phyloP scores from a whole-genome alignment of 768 basidiomycete species.

The Lyophyllum semitale region DNA sequence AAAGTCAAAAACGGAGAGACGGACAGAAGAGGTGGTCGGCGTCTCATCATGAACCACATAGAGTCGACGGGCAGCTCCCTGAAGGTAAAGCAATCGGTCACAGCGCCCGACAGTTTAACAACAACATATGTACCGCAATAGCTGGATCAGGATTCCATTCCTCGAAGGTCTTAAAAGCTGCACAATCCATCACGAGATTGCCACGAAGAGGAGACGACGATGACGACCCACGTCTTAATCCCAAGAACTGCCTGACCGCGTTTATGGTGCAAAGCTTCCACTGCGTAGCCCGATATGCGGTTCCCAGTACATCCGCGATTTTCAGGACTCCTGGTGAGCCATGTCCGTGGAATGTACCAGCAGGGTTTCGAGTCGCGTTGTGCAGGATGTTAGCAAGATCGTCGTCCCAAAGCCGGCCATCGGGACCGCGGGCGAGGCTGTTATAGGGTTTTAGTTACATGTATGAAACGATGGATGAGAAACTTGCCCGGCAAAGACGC shows the following conservation, averaged over 20 bases:
- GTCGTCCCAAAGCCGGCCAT: conserved; percentile 53
- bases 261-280: conserved; percentile 64
- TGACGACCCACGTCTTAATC: conserved; percentile 39
- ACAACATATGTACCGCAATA: conserved; percentile 36
- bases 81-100: background rate
- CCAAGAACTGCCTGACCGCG: conserved; percentile 53
- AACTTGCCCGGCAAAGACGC: conserved; percentile 49
- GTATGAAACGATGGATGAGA: background rate
- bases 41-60: no score
- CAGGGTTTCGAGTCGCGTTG: conserved; percentile 45
- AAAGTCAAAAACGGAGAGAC: no score
- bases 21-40: no score
- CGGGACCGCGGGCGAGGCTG: conserved; percentile 45
- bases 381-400: conserved; percentile 51
- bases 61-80: conserved; percentile 28
- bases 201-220: background rate
- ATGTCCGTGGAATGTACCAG: conserved; percentile 49
- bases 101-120: background rate
- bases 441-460: background rate
- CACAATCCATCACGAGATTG: background rate
- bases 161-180: conserved; percentile 47
- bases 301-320: conserved; percentile 57
- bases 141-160: conserved; percentile 54
- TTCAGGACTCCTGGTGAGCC: conserved; percentile 48
- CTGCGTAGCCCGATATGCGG: conserved; percentile 48